Percentiles rank a stretch among this genome's conserved stretches.
Conservation (phyloP, 257 asterid species). For the Nicotiana tabacum region DNA sequence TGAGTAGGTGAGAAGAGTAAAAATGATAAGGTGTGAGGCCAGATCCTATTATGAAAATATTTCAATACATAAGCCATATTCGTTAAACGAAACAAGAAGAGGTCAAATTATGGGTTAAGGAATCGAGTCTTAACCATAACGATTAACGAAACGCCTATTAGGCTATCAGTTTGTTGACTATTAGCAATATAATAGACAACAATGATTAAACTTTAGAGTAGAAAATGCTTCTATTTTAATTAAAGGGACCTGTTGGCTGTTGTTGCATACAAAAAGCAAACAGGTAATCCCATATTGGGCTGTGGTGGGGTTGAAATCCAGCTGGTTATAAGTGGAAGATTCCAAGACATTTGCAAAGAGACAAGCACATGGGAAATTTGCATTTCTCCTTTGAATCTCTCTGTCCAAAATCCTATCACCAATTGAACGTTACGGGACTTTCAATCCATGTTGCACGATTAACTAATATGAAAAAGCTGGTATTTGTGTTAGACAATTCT, state of each 20-base stretch:
- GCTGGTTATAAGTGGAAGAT: constrained; percentile 22
- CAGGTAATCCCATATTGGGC: background rate
- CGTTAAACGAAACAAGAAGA: background rate
- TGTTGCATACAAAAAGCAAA: background rate
- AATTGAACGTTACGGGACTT: background rate
- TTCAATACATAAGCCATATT: too few species aligned
- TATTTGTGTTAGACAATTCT: too few species aligned
- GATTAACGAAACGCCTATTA: background rate
- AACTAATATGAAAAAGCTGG: too few species aligned
- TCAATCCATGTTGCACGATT: too few species aligned
- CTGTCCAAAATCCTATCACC: background rate
- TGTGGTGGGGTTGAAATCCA: constrained; percentile 20
- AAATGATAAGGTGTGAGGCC: too few species aligned
- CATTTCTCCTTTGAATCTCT: background rate
- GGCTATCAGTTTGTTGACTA: background rate
- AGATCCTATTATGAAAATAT: too few species aligned
- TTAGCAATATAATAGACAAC: background rate
- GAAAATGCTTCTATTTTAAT: background rate
- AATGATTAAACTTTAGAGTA: background rate
- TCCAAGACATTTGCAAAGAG: constrained; percentile 18
- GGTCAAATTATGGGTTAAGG: background rate
- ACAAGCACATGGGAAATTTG: constrained; percentile 7
- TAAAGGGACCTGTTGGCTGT: background rate
- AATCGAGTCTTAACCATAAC: background rate
- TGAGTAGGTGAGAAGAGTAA: too few species aligned